Evolutionary conservation across 495 filamentous ascomycete species (phyloP).

Genomic region (Alectoria sarmentosa): DNA sequence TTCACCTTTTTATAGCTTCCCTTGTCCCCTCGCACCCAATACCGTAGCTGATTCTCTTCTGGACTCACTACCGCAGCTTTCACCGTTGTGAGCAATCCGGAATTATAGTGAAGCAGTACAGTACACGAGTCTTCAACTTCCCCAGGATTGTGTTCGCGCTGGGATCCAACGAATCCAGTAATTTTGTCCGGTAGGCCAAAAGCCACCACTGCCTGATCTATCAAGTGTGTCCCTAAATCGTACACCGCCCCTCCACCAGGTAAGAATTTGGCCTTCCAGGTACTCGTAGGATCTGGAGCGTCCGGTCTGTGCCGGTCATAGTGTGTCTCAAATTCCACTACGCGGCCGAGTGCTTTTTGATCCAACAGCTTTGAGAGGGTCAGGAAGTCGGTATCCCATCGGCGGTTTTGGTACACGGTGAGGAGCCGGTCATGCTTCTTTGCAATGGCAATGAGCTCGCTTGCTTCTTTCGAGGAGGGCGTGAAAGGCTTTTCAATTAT

Average conservation of each 20-base stretch:
- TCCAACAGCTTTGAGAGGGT: conserved; percentile 43
- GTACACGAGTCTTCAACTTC: conserved; percentile 64
- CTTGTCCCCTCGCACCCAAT: conserved; percentile 73
- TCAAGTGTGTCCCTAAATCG: conserved; percentile 77
- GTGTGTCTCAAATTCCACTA: conserved; percentile 77
- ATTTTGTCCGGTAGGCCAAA: conserved; percentile 69
- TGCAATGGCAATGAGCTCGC: conserved; percentile 59
- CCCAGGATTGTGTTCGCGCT: conserved; percentile 49
- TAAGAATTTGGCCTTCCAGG: conserved; percentile 66
- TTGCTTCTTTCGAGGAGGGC: conserved; percentile 61
- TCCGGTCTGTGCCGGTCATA: conserved; percentile 72
- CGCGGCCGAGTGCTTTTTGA: conserved; percentile 47
- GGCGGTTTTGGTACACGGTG: conserved; percentile 84
- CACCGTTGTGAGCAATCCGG: conserved; percentile 52
- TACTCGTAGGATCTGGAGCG: conserved; percentile 35
- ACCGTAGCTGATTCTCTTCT: conserved; percentile 65
- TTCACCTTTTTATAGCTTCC: conserved; percentile 70
- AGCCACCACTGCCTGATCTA: conserved; percentile 73
- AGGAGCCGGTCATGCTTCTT: conserved; percentile 52
- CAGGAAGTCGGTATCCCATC: conserved; percentile 80
- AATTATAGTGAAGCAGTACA: conserved; percentile 59
- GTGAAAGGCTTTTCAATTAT: conserved; percentile 89
- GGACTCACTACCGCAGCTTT: conserved; percentile 65
- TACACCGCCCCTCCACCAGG: conserved; percentile 68
- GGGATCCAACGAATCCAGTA: conserved; percentile 59